Evolutionary conservation across 306 rosid species (phyloP), one percentile per base, ranked within the genome.

Genomic region (Rosa rugosa): DNA sequence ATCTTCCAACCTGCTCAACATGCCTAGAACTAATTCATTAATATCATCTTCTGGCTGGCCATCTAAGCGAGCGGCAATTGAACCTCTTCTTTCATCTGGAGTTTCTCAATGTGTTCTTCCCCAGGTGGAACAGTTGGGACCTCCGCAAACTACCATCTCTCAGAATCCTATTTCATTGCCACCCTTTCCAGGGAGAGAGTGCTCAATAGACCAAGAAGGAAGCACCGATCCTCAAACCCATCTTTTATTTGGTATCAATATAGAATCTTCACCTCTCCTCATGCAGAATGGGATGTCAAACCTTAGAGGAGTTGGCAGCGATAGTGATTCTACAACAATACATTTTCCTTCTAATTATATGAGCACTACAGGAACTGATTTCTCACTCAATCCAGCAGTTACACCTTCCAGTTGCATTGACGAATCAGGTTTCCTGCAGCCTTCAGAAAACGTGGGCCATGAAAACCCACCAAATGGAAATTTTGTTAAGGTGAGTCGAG

Each of bases 111-210:
- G 88, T 80, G 83, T 73, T 80, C 81, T 92, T 63, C 84, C 94
- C 79, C 99, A 87, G 79, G 80, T 81, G 68, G 97, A 91, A 76
- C 96, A 90, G 77, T 79, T 94, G 77, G 94, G 92, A 70, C 86
- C 81, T 75, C 83, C 93, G 14, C 98, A 76, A 65, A 79, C 80
- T 40, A 81, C 86, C 10, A 27, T 89, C 72, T 85, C 96, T 51
- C 92, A 80, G 45, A 87, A 84, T 86, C 73, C 86, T 70, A 49
- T 93, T 77, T 84, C 96, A 3, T 88, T 95, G 83, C 98, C 99
- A 6, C 99, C 99, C 20, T 95, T 95, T 87, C 99, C 99, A 9
- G 98, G 98, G 34, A 86, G 97, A 85, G 99, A 91, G 81, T 93
- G 94, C 89, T 63, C 92, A 3, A 77, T 91, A 69, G 97, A 95